Percentiles rank a stretch among this genome's conserved stretches.
These are phyloP conservation scores for Heliamphora exappendiculata DNA, from an alignment of 148 eudicot species.

Conservation along the genomic window DNA sequence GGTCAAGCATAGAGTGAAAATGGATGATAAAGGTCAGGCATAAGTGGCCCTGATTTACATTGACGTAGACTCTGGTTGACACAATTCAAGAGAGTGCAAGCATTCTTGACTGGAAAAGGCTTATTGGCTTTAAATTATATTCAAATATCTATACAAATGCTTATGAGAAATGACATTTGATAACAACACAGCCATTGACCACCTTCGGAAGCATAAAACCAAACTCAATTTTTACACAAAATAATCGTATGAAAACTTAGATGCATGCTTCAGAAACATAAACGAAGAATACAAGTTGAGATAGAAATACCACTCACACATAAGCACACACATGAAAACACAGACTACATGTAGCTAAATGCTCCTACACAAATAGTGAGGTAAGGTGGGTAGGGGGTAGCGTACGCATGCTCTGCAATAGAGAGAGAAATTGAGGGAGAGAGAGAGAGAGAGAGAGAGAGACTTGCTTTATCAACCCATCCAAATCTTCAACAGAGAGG, in stretches of 20 bases:
- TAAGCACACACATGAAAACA: background rate
- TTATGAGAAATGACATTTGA: too few relatives aligned
- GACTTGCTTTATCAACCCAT: conserved; percentile 60
- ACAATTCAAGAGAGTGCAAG: too few relatives aligned
- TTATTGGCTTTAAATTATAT: too few relatives aligned
- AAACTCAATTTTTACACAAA: too few relatives aligned
- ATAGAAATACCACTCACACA: background rate
- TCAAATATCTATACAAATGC: too few relatives aligned
- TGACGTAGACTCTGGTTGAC: too few relatives aligned
- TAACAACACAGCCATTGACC: too few relatives aligned
- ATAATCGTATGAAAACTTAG: background rate
- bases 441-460: conserved; percentile 17
- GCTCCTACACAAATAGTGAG: background rate
- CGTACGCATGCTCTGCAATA: too few relatives aligned
- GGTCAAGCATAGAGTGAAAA: too few relatives aligned
- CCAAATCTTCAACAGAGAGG: conserved; percentile 51
- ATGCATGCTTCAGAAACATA: background rate
- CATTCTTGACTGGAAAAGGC: too few relatives aligned
- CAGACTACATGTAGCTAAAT: background rate
- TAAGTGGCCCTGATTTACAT: too few relatives aligned
- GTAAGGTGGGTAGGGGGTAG: background rate
- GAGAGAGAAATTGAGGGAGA: background rate
- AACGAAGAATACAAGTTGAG: background rate
- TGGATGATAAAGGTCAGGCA: too few relatives aligned
- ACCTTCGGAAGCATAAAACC: background rate